Base-by-base conservation (phyloP, 2,329 filamentous ascomycete species). In the Cordyceps javanica region DNA sequence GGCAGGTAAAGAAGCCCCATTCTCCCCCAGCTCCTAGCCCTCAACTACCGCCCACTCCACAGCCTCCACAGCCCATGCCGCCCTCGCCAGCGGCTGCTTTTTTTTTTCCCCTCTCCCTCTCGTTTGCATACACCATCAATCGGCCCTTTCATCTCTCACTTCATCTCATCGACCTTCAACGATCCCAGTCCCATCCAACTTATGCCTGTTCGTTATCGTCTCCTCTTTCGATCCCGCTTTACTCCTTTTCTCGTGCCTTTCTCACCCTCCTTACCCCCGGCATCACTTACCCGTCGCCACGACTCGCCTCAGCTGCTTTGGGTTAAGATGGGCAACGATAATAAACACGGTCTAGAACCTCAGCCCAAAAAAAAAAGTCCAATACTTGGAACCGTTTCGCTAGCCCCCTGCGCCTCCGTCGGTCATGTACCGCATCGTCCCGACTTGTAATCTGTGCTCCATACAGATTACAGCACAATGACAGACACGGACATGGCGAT, bases 291-390 rank as follows among this genome's bases (percentile, higher is more conserved):
- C 41, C 41, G 42, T 54, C 21, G 21, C 51, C 51, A 39, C 51
- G 30, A 32, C 45, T 50, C 36, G 21, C 25, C 46, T 53, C 32
- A 26, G 42, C 50, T 54, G 50, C 50, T 46, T 58, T 54, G 11
- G 50, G 49, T 53, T 49, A 58, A 54, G 50, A 58, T 58, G 39
- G 56, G 56, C 56, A 34, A 23, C 49, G 32, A 50, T 57, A 51
- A 50, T 48, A 39, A 53, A 46, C 42, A 39, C 42, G 56, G 56
- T 58, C 56, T 58, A 52, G 55, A 58, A 58, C 56, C 56, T 58
- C 56, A 53, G 56, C 48, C 55, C 48, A 23, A 30, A 48, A 32
- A 41, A 48, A 39, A 54, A 46, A 46, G 44, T 39, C 44, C 44
- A 41, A 56, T 56, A 56, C 44, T 41, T 49, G 26, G 9, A 14